Percentiles rank a stretch among this genome's conserved stretches.
Evolutionary conservation across 2,329 filamentous ascomycete genomes (phyloP).

Genomic region (Trichoderma citrinoviride): DNA sequence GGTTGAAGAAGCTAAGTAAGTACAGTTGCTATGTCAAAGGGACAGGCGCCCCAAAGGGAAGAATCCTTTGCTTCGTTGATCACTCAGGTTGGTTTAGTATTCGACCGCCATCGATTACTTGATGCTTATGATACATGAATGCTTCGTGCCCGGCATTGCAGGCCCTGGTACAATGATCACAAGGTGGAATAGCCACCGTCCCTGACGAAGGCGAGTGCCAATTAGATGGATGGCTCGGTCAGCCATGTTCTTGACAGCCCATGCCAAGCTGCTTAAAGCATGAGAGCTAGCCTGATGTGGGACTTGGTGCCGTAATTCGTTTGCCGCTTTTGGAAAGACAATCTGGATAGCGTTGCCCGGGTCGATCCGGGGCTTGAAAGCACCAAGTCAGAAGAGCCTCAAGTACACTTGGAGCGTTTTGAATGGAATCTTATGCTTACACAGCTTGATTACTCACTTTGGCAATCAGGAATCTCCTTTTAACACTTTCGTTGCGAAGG

Average conservation of each 20-base stretch:
- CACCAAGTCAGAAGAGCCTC: not conserved
- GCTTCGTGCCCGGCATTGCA: no score
- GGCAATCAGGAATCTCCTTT: not conserved
- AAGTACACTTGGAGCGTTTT: not conserved
- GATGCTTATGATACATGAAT: not conserved
- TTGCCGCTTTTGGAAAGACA: not conserved
- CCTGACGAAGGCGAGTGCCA: not conserved
- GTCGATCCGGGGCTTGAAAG: not conserved
- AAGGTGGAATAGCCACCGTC: not conserved
- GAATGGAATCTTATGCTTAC: not conserved
- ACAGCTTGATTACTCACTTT: not conserved
- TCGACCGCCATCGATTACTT: not conserved
- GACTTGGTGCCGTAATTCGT: not conserved
- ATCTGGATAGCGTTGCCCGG: not conserved
- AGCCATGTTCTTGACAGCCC: no score
- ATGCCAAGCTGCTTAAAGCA: not conserved
- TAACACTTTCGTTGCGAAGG: not conserved
- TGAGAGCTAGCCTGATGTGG: not conserved
- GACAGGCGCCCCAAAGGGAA: no score
- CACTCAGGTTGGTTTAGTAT: not conserved
- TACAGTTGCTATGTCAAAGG: no score
- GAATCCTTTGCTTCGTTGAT: not conserved
- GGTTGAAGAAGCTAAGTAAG: no score
- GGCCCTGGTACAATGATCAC: no score
- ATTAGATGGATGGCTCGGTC: no score